phyloP scores from a whole-genome alignment of 371 early-diverging fungal genomes.

The Syncephalastrum sp. region DNA sequence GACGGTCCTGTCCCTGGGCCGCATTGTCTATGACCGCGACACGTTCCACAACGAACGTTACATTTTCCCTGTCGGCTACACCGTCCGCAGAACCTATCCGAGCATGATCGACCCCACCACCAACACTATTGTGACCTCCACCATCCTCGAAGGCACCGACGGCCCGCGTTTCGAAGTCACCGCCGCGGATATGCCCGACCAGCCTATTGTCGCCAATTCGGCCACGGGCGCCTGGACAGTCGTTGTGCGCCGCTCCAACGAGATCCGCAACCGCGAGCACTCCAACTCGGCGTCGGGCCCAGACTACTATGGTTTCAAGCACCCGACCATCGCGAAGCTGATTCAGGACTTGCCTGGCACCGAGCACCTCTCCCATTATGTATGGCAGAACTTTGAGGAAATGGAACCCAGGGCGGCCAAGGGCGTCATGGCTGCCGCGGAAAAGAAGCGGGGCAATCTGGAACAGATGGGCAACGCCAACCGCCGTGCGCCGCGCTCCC shows the following conservation, averaged over 20 bases:
- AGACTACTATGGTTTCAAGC: slow-evolving; percentile 89
- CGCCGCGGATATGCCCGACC: slow-evolving; percentile 67
- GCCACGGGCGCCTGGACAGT: slow-evolving; percentile 92
- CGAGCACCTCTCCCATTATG: slow-evolving; percentile 68
- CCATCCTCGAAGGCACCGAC: slow-evolving; percentile 79
- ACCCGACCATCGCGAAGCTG: slow-evolving; percentile 86
- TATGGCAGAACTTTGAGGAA: slow-evolving; percentile 66
- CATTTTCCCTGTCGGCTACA: slow-evolving; percentile 91
- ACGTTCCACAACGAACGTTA: slow-evolving; percentile 89
- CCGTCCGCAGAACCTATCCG: slow-evolving; percentile 63
- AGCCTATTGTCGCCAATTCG: slow-evolving; percentile 70
- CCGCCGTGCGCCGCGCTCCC: slow-evolving; percentile 23
- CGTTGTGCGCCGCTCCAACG: slow-evolving; percentile 75
- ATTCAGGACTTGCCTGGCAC: slow-evolving; percentile 87
- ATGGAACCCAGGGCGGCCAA: slow-evolving; percentile 51
- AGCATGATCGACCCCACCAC: slow-evolving; percentile 70
- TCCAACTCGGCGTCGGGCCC: slow-evolving; percentile 87
- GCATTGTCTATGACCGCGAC: slow-evolving; percentile 71
- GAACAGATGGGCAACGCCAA: slow-evolving; percentile 45
- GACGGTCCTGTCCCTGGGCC: slow-evolving; percentile 72
- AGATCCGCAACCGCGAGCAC: slow-evolving; percentile 74
- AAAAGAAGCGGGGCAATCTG: slow-evolving; percentile 46
- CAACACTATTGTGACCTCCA: slow-evolving; percentile 68
- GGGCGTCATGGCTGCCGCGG: slow-evolving; percentile 49
- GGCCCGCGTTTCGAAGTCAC: slow-evolving; percentile 73